phyloP scores from a whole-genome alignment of 2,329 filamentous ascomycete genomes.

The Graphilbum ipis-grandicollis region DNA sequence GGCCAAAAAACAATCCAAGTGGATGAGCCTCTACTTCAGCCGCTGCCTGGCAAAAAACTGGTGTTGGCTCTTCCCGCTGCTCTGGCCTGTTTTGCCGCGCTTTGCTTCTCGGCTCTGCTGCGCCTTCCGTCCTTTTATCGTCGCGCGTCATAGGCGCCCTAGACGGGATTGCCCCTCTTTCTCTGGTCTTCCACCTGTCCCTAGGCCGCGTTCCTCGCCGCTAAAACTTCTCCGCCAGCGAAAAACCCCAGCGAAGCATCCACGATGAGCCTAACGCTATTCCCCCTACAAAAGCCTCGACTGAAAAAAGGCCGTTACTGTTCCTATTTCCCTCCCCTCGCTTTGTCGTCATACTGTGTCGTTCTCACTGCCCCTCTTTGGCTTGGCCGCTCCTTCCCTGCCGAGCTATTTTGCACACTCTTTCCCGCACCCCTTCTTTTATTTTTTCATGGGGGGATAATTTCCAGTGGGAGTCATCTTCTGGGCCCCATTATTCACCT shows the following conservation, averaged over 20 bases:
- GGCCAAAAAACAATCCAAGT: no score
- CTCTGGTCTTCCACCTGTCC: no score
- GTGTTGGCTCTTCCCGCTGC: not conserved
- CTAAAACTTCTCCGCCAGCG: no score
- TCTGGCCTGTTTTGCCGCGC: not conserved
- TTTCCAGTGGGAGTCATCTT: not conserved
- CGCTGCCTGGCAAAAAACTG: no score
- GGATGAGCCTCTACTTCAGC: no score
- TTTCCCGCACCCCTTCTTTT: slow-evolving; percentile 1
- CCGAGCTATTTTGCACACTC: slow-evolving; percentile 7
- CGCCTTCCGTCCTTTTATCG: slow-evolving; percentile 6
- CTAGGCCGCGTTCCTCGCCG: no score
- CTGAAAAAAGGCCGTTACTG: not conserved
- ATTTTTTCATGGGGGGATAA: not conserved
- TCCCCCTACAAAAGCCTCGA: not conserved
- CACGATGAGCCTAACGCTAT: not conserved
- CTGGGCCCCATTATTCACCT: not conserved
- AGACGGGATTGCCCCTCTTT: not conserved
- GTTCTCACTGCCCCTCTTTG: slow-evolving; percentile 8
- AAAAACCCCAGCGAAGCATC: no score
- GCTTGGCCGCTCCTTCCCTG: slow-evolving; percentile 7
- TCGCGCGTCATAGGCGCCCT: slow-evolving; percentile 6
- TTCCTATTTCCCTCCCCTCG: slow-evolving; percentile 2
- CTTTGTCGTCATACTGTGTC: slow-evolving; percentile 5
- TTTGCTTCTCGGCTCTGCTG: not conserved